Evolutionary conservation across 345 rosid species (phyloP).

Genomic region (Heritiera fomes): DNA sequence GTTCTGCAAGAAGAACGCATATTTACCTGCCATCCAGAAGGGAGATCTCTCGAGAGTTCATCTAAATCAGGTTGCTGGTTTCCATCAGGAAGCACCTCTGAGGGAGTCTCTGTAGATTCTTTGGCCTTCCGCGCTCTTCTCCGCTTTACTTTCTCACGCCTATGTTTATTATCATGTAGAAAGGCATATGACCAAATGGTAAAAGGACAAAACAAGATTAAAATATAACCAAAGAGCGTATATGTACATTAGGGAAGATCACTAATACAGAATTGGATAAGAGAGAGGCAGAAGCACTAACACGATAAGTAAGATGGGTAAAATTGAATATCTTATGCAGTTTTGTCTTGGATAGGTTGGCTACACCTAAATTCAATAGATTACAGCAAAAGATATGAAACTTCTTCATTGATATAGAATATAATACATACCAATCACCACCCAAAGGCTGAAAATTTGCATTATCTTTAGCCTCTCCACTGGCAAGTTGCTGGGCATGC

Average conservation of each 20-base stretch:
- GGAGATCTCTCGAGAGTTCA: slow-evolving; percentile 59
- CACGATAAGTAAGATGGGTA: neutral
- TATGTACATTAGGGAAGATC: neutral
- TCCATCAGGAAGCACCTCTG: slow-evolving; percentile 32
- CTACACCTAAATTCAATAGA: neutral
- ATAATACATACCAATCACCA: slow-evolving; percentile 75
- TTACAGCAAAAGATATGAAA: neutral
- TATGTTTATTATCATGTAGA: slow-evolving; percentile 24
- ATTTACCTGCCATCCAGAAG: slow-evolving; percentile 81
- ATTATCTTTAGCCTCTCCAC: slow-evolving; percentile 90
- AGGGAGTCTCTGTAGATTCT: slow-evolving; percentile 35
- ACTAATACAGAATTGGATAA: neutral
- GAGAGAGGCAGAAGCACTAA: neutral
- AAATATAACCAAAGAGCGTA: neutral
- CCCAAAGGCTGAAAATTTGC: slow-evolving; percentile 98
- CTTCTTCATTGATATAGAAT: neutral
- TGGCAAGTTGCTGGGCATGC: slow-evolving; percentile 82
- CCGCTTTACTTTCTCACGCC: slow-evolving; percentile 95
- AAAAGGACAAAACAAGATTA: neutral
- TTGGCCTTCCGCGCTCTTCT: slow-evolving; percentile 60
- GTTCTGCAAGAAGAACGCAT: neutral
- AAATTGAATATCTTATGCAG: neutral
- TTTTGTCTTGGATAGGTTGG: neutral
- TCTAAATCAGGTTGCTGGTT: slow-evolving; percentile 52
- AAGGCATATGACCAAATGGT: neutral